A percentile compares a stretch with the other conserved stretches of the same genome.
phyloP scores from a whole-genome alignment of 1,139 yeast species.

The Suhomyces wounanorum region DNA sequence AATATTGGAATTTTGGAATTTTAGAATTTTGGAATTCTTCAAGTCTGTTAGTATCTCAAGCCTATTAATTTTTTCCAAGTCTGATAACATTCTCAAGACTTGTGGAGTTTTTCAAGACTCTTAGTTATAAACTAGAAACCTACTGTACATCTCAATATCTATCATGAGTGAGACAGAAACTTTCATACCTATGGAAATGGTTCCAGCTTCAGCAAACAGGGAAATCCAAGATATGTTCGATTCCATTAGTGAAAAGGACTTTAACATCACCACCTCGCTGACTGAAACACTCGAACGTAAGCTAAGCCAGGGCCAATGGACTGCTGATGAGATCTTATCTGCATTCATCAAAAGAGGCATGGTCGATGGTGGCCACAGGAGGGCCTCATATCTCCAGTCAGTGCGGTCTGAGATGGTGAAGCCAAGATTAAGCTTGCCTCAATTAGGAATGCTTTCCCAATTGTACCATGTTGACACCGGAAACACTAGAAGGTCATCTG shows the following conservation, averaged over 20 bases:
- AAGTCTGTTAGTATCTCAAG: no score
- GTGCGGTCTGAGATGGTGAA: background rate
- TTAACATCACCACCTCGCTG: slow-evolving; percentile 22
- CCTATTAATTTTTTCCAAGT: no score
- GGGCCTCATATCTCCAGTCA: slow-evolving; percentile 5
- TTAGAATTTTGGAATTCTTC: no score
- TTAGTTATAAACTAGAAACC: background rate
- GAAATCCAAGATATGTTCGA: background rate
- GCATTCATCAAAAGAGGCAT: slow-evolving; percentile 56
- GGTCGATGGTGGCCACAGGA: slow-evolving; percentile 14
- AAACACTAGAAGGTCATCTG: background rate
- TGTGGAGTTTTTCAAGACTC: background rate
- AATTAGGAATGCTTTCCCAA: slow-evolving; percentile 7
- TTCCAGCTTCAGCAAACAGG: background rate
- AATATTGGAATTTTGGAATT: no score
- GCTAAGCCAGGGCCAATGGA: slow-evolving; percentile 28
- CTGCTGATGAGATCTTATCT: slow-evolving; percentile 48
- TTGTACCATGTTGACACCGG: slow-evolving; percentile 1
- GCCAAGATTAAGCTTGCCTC: background rate
- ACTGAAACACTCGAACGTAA: slow-evolving; percentile 14
- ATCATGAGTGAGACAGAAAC: background rate
- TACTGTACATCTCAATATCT: background rate
- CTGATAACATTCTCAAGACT: no score
- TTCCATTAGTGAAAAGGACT: slow-evolving; percentile 18
- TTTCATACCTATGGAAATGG: background rate